Evolutionary conservation across 176 grass and related monocot species (phyloP).

Genomic region (Phoenix roebelenii): DNA sequence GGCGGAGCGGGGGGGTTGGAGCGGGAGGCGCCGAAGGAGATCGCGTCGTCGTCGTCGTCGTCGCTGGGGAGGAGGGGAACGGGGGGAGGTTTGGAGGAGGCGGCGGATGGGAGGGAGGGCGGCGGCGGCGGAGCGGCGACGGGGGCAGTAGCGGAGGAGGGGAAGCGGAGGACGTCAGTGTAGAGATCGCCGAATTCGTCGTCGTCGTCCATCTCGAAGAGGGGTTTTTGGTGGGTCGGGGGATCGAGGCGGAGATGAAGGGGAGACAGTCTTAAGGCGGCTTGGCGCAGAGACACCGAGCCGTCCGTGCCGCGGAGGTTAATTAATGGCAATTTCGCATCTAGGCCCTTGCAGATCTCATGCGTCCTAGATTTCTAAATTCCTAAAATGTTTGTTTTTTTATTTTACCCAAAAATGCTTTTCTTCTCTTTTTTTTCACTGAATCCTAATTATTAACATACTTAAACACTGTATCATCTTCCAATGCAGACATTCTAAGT

Average conservation of each 20-base stretch:
- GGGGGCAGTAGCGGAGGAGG: conserved; percentile 7
- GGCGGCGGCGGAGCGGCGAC: not conserved
- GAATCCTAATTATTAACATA: too few species aligned
- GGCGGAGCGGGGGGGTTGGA: not conserved
- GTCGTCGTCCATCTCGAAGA: conserved; percentile 62
- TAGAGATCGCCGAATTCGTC: conserved; percentile 99
- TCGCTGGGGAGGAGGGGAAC: not conserved
- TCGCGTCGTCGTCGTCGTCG: conserved; percentile 1
- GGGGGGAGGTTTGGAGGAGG: conserved; percentile 3
- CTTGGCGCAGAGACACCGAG: not conserved
- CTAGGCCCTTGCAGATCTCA: too few species aligned
- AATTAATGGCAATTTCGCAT: too few species aligned
- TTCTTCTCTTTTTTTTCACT: too few species aligned
- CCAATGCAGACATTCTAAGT: too few species aligned
- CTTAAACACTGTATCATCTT: too few species aligned
- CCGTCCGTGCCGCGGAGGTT: too few species aligned
- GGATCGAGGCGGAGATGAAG: not conserved
- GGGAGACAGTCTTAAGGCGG: not conserved
- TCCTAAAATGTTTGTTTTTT: too few species aligned
- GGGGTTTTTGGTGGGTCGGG: too few species aligned
- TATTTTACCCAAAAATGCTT: too few species aligned
- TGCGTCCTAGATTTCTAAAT: too few species aligned
- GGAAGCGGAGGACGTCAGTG: conserved; percentile 47
- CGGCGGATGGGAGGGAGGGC: not conserved
- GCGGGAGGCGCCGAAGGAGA: not conserved